Evolutionary conservation across 805 yeast genomes (phyloP).

Genomic region (Torulaspora gathmanii): DNA sequence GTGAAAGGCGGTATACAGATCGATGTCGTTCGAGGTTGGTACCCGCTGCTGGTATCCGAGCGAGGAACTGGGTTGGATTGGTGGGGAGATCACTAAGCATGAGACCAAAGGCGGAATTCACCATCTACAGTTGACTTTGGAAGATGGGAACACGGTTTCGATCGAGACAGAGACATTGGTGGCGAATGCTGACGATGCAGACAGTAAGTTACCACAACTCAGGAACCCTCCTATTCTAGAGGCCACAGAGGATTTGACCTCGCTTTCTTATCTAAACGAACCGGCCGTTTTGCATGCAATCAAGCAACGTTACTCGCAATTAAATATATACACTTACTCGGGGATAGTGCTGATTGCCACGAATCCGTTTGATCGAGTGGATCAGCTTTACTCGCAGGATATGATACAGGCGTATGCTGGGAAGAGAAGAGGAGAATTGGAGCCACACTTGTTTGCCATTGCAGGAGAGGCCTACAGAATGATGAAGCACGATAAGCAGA

Average conservation of each 20-base stretch:
- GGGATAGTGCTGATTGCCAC: conserved; percentile 96
- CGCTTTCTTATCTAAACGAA: conserved; percentile 86
- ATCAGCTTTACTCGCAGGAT: conserved; percentile 82
- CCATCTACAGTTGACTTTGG: conserved; percentile 49
- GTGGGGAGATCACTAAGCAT: conserved; percentile 53
- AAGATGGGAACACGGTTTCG: conserved; percentile 44
- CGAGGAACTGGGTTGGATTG: conserved; percentile 65
- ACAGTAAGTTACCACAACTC: conserved; percentile 60
- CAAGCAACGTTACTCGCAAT: conserved; percentile 76
- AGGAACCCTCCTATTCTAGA: conserved; percentile 90
- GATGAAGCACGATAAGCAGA: conserved; percentile 77
- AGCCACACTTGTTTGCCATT: conserved; percentile 94
- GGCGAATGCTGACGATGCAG: conserved; percentile 26
- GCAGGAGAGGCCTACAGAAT: conserved; percentile 97
- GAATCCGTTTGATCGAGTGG: conserved; percentile 90
- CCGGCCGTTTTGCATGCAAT: conserved; percentile 96
- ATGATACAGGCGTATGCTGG: conserved; percentile 93
- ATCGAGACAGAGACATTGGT: conserved; percentile 44
- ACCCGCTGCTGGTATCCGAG: conserved; percentile 78
- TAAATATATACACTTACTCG: conserved; percentile 89
- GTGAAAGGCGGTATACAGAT: background rate
- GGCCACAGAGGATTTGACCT: conserved; percentile 90
- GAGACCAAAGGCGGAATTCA: conserved; percentile 41
- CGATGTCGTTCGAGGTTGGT: conserved; percentile 47
- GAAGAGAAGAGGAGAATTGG: conserved; percentile 85